Evolutionary conservation across 768 basidiomycete species (phyloP), one percentile per base, ranked within the genome.

Genomic region (Termitomyces sp.): DNA sequence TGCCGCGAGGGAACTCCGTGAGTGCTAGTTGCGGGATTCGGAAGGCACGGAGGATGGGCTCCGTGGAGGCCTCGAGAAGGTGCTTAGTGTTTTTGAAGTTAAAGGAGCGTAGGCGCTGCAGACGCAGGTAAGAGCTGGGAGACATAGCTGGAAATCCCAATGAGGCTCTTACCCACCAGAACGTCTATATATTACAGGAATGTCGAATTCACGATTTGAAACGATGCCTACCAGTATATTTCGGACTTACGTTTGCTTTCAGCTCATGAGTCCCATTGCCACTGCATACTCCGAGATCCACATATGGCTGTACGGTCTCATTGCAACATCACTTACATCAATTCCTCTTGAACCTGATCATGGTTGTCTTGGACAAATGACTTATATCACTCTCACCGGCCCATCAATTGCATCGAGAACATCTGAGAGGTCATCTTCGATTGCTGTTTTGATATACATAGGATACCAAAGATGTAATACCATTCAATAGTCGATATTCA

Each of bases 61-160:
- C 28, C 16, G 24, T 15, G 28, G 58, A 57, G 40, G 65, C 55
- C 44, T 56, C 60, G n/a, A 65, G 24, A 33, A 61, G 49, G 35
- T 59, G 61, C 13, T 60, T 65, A 39, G 59, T 51, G 38, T 28
- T 58, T 52, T 48, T 58, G 61, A 62, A 42, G 55, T 55, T 57
- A 39, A 65, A 32, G 35, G 65, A 60, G 32, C 62, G 61, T 32
- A 65, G 56, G 16, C 62, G 61, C 50, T 63, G 61, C 24, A 65
- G 58, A 59, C 28, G 28, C 28, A 24, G 22, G 46, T 28, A 28
- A 49, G 16, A 28, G 28, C 28, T 28, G 28, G 28, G 44, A 32
- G 61, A 42, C 61, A 62, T 62, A 15, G 57, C 7, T 55, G 46
- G 33, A 42, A 28, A 28, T 50, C 15, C 13, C n/a, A 36, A n/a